Evolutionary conservation across 495 filamentous ascomycete genomes (phyloP), one percentile per base, ranked within the genome.

Genomic region (Neurospora sp.): DNA sequence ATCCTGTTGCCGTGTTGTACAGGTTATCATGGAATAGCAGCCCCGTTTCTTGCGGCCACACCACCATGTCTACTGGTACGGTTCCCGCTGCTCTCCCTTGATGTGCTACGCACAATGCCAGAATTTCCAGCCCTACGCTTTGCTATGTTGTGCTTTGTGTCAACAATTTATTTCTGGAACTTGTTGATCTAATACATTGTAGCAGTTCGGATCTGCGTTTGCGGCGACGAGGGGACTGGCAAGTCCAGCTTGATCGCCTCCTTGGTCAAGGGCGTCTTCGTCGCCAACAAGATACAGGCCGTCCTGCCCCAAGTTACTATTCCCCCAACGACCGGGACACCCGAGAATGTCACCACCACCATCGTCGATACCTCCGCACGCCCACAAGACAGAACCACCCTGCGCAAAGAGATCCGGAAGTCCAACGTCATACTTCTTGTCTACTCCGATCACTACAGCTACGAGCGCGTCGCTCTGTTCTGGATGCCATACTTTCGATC

Each of bases 401-500:
- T 99, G 69, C 90, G 93, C 40, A 95, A 94, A 76, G 96, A 98
- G 81, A 95, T 98, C 68, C 91, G 96, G 59, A 97, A 97, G 79
- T 94, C 91, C 75, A 98, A 97, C 79, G 95, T 97, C 69, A 98
- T 99, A 71, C 85, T 98, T n/a, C 88, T 99, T 16, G 94, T 98
- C 40, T 99, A 98, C 79, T 93, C 94, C 70, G 96, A 98, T 79
- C 94, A 98, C 79, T 99, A 98, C 81, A 97, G 94, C 86, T 98
- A 98, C 87, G 96, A 98, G 76, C 89, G 96, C 35, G 94, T 99
- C 20, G 96, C 96, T 18, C 83, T 99, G 20, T 99, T 98, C 81
- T 99, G 96, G 96, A 91, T 97, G 84, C 96, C 96, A 37, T 93
- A 97, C 82, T 98, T 99, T 82, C 91, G 96, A 65, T 97, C 94